Percentiles rank a stretch among this genome's conserved stretches.
Conservation (phyloP, 129 eudicot species). For the Artemisia tridentata region DNA sequence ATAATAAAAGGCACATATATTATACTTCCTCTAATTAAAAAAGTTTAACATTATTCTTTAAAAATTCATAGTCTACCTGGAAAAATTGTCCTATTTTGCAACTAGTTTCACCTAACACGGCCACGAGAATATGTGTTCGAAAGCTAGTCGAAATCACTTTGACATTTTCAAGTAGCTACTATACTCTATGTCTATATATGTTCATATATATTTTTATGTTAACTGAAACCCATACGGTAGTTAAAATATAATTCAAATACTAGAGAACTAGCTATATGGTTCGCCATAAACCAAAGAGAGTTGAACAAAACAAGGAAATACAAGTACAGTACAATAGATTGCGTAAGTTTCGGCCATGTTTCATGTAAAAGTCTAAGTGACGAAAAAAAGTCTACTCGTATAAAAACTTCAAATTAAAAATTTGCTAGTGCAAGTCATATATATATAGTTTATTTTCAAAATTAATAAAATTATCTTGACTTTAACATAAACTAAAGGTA, state of each 20-base stretch:
- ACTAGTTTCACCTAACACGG: slow-evolving; percentile 9
- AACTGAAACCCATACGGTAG: too few species aligned
- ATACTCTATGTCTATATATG: too few species aligned
- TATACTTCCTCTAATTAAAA: not conserved
- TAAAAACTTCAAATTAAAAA: too few species aligned
- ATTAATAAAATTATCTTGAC: slow-evolving; percentile 3
- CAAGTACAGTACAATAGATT: too few species aligned
- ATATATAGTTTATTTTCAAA: not conserved
- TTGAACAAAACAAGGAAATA: too few species aligned
- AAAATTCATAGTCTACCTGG: slow-evolving; percentile 9
- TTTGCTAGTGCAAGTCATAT: not conserved
- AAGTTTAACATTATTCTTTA: slow-evolving; percentile 13
- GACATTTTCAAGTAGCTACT: slow-evolving; percentile 11
- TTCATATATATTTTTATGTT: too few species aligned
- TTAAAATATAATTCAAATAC: too few species aligned
- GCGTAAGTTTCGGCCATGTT: too few species aligned
- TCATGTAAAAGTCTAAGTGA: too few species aligned
- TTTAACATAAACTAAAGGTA: not conserved
- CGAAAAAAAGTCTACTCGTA: not conserved
- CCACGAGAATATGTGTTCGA: slow-evolving; percentile 1
- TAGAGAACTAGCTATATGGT: too few species aligned
- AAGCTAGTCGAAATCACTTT: slow-evolving; percentile 7
- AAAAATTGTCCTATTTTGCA: not conserved
- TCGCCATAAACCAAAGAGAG: too few species aligned
- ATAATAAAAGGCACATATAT: too few species aligned